Percentiles rank a stretch among this genome's conserved stretches.
These are phyloP conservation scores for Aeminium ludgeri DNA, from an alignment of 495 filamentous ascomycete species.

Conservation along the genomic window DNA sequence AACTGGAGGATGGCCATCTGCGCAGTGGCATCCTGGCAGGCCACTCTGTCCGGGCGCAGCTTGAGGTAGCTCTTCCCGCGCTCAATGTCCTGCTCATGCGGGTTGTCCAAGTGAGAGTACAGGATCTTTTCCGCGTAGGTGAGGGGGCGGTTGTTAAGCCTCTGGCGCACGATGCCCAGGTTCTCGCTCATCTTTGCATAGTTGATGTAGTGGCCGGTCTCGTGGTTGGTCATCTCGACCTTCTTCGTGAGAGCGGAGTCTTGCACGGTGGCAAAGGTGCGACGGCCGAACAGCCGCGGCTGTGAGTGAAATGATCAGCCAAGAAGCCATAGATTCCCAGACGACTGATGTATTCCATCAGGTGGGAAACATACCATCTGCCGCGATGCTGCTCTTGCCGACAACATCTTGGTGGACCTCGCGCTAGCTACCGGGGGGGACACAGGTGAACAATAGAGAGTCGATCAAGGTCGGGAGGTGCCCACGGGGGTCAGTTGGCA, in stretches of 20 bases:
- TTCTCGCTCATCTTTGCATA: conserved; percentile 98
- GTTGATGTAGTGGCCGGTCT: conserved; percentile 68
- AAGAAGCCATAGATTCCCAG: not conserved
- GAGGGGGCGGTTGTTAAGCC: conserved; percentile 85
- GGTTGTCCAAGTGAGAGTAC: conserved; percentile 97
- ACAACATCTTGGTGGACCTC: conserved; percentile 13
- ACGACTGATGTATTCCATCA: too few species aligned
- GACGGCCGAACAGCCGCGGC: conserved; percentile 15
- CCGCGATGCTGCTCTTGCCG: conserved; percentile 16
- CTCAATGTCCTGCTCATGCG: conserved; percentile 88
- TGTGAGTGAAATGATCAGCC: conserved; percentile 1
- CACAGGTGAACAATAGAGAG: not conserved
- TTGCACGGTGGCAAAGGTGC: conserved; percentile 15
- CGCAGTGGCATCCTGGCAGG: conserved; percentile 97
- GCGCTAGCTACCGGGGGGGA: not conserved
- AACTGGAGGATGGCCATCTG: conserved; percentile 99
- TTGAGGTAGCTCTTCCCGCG: conserved; percentile 89
- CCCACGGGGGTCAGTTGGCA: not conserved
- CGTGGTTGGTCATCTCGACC: conserved; percentile 64
- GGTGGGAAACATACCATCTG: conserved; percentile 13
- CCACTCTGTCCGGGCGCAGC: conserved; percentile 91
- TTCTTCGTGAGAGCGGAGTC: conserved; percentile 48
- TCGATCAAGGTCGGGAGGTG: not conserved
- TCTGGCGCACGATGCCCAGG: conserved; percentile 67
- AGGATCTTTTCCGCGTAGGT: conserved; percentile 97